phyloP scores from a whole-genome alignment of 768 basidiomycete genomes.

The Psilocybe azurescens region DNA sequence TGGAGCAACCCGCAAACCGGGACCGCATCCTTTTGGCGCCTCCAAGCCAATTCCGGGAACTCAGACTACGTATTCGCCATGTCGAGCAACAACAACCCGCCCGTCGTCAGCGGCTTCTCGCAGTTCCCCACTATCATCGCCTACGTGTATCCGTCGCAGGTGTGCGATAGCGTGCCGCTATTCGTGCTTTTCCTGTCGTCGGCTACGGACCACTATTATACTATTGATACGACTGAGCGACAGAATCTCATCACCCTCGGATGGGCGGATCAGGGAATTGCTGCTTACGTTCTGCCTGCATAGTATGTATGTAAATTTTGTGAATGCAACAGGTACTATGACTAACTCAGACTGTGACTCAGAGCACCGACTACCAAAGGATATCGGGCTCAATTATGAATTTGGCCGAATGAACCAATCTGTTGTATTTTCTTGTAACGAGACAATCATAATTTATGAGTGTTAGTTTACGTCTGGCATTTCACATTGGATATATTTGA shows the following conservation, averaged over 20 bases:
- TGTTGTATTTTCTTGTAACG: too few relatives aligned
- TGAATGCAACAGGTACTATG: too few relatives aligned
- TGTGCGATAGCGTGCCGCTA: conserved; percentile 1
- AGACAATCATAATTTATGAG: too few relatives aligned
- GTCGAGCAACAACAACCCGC: not conserved
- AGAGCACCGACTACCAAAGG: too few relatives aligned
- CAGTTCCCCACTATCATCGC: not conserved
- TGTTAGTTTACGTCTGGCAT: too few relatives aligned
- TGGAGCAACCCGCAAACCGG: not conserved
- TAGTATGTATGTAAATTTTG: not conserved
- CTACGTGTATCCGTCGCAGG: not conserved
- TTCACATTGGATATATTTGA: too few relatives aligned
- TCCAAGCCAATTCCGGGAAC: not conserved
- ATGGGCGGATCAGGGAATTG: not conserved
- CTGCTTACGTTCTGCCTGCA: not conserved
- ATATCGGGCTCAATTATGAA: too few relatives aligned
- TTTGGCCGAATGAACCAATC: too few relatives aligned
- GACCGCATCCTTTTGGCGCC: not conserved
- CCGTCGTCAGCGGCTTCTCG: not conserved
- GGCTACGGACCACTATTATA: not conserved
- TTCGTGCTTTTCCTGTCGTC: not conserved
- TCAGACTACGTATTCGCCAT: not conserved
- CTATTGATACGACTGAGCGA: not conserved
- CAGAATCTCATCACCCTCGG: not conserved
- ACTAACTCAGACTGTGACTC: too few relatives aligned